These are phyloP conservation scores for Yarrowia hollandica DNA, from an alignment of 805 yeast species.

Conservation along the genomic window DNA sequence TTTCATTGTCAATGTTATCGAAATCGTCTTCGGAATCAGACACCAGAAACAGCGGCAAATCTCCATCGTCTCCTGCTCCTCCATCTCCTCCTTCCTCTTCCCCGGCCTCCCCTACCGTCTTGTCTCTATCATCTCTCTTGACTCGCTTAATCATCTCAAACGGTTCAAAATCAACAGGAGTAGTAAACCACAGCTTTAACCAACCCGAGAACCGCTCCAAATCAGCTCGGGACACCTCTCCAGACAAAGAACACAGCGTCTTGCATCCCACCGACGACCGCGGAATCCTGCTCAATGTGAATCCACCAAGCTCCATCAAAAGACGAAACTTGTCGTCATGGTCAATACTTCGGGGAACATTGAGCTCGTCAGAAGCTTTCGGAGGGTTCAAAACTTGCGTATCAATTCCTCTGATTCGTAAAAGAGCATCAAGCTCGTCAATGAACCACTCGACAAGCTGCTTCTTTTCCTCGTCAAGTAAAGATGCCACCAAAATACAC, in stretches of 20 bases:
- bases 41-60: conserved; percentile 10
- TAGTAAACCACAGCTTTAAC: neutral
- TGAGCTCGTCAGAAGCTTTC: neutral
- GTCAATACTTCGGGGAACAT: conserved; percentile 11
- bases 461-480: conserved; percentile 49
- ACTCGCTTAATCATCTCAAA: conserved; percentile 15
- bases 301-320: conserved; percentile 50
- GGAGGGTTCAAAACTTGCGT: conserved; percentile 40
- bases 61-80: neutral
- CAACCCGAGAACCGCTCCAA: conserved; percentile 44
- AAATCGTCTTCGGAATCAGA: conserved; percentile 31
- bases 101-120: too few relatives aligned
- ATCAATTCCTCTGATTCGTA: conserved; percentile 32
- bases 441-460: conserved; percentile 49
- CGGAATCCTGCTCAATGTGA: neutral
- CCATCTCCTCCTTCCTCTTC: conserved; percentile 33
- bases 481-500: conserved; percentile 52
- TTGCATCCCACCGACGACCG: conserved; percentile 10
- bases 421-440: conserved; percentile 33
- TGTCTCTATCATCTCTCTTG: conserved; percentile 35
- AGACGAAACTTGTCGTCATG: conserved; percentile 52
- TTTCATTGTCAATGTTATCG: neutral
- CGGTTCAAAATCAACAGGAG: conserved; percentile 10
- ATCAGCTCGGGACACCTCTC: neutral
- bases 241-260: neutral